A percentile compares a stretch with the other conserved stretches of the same genome.
These are phyloP conservation scores for Leccinum pellstonianum DNA, from an alignment of 768 basidiomycete species.

Conservation along the genomic window DNA sequence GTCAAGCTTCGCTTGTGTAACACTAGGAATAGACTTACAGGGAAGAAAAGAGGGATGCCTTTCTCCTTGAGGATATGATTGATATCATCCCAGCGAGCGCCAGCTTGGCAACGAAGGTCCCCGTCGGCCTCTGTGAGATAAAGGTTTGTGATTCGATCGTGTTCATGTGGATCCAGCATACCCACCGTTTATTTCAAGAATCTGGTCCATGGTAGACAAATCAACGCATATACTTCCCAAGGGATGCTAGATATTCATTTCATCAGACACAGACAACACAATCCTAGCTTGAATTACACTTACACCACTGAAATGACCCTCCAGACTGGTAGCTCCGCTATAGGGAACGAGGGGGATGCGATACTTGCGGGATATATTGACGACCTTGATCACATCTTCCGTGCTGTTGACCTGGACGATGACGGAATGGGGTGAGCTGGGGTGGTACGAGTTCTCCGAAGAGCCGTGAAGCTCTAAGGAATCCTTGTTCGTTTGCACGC, in stretches of 20 bases:
- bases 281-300: slow-evolving; percentile 13
- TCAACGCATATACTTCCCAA: slow-evolving; percentile 67
- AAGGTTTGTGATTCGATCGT: neutral
- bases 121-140: slow-evolving; percentile 56
- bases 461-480: slow-evolving; percentile 57
- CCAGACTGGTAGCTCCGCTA: slow-evolving; percentile 83
- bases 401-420: slow-evolving; percentile 65
- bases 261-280: slow-evolving; percentile 1
- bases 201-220: slow-evolving; percentile 63
- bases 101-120: slow-evolving; percentile 76
- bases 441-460: slow-evolving; percentile 70
- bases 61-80: slow-evolving; percentile 65
- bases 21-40: slow-evolving; percentile 44
- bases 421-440: slow-evolving; percentile 52
- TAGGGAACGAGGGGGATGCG: slow-evolving; percentile 77
- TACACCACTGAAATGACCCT: slow-evolving; percentile 83
- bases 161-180: slow-evolving; percentile 14
- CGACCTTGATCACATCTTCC: slow-evolving; percentile 77
- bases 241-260: slow-evolving; percentile 29
- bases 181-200: slow-evolving; percentile 55
- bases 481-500: slow-evolving; percentile 51
- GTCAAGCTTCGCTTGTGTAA: neutral
- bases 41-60: slow-evolving; percentile 82
- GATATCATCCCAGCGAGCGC: slow-evolving; percentile 76
- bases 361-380: slow-evolving; percentile 73